Conservation (phyloP, 257 asterid species). For the Anisodus acutangulus region DNA sequence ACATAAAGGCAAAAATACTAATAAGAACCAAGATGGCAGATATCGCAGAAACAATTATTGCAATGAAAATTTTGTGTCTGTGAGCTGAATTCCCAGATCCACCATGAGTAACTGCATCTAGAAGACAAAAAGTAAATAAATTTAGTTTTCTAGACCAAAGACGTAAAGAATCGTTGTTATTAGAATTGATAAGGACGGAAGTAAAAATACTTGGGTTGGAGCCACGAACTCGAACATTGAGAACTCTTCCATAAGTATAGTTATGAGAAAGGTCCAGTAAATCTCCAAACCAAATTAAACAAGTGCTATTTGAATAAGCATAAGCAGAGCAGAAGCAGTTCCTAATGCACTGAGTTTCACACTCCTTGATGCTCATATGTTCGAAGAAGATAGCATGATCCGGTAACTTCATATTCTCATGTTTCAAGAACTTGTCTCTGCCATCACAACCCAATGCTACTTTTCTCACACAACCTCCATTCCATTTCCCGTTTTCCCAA, state of each 20-base stretch:
- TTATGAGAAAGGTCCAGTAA: conserved; percentile 14
- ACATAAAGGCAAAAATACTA: background rate
- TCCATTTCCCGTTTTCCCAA: conserved; percentile 1
- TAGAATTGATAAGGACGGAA: background rate
- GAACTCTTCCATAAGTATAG: background rate
- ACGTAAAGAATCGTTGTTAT: background rate
- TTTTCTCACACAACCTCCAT: conserved; percentile 25
- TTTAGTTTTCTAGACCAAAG: background rate
- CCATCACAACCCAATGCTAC: conserved; percentile 26
- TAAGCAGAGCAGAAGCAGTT: conserved; percentile 18
- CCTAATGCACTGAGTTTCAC: conserved; percentile 22
- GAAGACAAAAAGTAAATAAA: background rate
- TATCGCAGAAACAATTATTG: background rate
- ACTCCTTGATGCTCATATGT: background rate
- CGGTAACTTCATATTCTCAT: background rate
- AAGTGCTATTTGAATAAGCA: conserved; percentile 10
- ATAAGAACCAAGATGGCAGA: background rate
- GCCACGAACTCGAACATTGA: conserved; percentile 26
- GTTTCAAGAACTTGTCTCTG: conserved; percentile 14
- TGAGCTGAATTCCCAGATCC: conserved; percentile 12
- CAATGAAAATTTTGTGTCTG: background rate
- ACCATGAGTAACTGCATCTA: background rate
- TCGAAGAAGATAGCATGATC: background rate
- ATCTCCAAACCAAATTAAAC: conserved; percentile 32
- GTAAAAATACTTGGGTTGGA: background rate